These are phyloP conservation scores for Taphrina flavorubra DNA, from an alignment of 1,139 yeast species.

Conservation along the genomic window DNA sequence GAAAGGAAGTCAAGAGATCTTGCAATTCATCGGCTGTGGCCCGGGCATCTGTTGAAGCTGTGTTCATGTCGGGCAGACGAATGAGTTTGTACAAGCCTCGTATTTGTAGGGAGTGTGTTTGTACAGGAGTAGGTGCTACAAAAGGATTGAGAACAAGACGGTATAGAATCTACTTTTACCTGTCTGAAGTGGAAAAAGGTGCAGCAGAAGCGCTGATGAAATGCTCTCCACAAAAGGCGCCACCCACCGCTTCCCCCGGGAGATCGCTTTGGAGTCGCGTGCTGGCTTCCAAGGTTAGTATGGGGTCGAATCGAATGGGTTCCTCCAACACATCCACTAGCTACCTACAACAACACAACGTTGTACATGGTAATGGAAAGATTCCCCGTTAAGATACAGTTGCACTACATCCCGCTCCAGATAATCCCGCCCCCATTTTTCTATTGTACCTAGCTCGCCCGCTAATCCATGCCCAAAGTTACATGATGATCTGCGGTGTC, in stretches of 20 bases:
- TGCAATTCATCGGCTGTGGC: conserved; percentile 25
- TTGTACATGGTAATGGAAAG: background rate
- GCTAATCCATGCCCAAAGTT: conserved; percentile 41
- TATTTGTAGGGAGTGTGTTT: too few relatives aligned
- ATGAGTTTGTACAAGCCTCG: too few relatives aligned
- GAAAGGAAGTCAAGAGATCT: conserved; percentile 28
- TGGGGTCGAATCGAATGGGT: background rate
- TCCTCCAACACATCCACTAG: background rate
- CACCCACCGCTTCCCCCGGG: background rate
- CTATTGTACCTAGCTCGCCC: too few relatives aligned
- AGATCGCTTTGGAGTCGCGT: too few relatives aligned
- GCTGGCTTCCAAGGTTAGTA: too few relatives aligned
- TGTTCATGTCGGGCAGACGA: conserved; percentile 20
- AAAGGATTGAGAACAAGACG: too few relatives aligned
- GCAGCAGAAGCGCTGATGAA: conserved; percentile 6
- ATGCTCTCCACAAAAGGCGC: conserved; percentile 14
- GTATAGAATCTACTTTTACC: too few relatives aligned
- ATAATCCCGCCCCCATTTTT: too few relatives aligned
- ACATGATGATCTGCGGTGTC: conserved; percentile 97
- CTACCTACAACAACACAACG: too few relatives aligned
- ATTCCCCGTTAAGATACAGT: conserved; percentile 1
- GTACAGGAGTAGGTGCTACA: too few relatives aligned
- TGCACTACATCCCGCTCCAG: background rate
- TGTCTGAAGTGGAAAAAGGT: too few relatives aligned
- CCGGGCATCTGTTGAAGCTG: conserved; percentile 17